Conservation (phyloP, 176 grass and related monocot species). For the Raddia distichophylla region DNA sequence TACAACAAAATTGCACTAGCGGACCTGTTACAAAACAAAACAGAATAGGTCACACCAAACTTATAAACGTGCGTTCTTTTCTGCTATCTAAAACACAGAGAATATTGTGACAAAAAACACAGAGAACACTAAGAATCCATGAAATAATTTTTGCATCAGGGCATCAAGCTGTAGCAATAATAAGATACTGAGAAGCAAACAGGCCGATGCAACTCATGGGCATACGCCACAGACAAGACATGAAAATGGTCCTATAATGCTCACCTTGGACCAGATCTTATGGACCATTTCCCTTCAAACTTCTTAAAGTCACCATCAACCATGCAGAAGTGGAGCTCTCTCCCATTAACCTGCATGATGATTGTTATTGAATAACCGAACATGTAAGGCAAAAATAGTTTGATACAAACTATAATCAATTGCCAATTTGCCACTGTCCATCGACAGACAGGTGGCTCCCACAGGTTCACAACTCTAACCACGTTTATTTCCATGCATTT, state of each 20-base stretch:
- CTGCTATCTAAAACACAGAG: neutral
- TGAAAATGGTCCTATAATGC: neutral
- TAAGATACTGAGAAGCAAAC: neutral
- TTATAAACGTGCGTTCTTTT: neutral
- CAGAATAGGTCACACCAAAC: slow-evolving; percentile 15
- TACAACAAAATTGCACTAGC: slow-evolving; percentile 71
- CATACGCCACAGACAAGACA: neutral
- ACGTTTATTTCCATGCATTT: neutral
- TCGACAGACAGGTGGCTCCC: neutral
- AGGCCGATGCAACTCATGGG: neutral
- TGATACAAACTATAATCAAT: neutral
- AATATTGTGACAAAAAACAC: too few species aligned
- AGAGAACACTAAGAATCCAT: neutral
- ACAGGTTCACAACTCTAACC: neutral
- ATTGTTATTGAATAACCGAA: neutral
- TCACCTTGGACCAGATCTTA: slow-evolving; percentile 75
- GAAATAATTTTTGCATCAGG: neutral
- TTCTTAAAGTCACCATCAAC: slow-evolving; percentile 97
- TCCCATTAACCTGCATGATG: slow-evolving; percentile 56
- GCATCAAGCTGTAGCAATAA: neutral
- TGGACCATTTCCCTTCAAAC: slow-evolving; percentile 97
- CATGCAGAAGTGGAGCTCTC: slow-evolving; percentile 91
- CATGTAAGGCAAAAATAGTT: neutral
- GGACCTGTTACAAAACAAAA: slow-evolving; percentile 51
- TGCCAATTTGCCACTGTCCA: too few species aligned